A percentile compares a stretch with the other conserved stretches of the same genome.
These are phyloP conservation scores for Chlorella sp. DNA, from an alignment of 139 green algal genomes.

Conservation along the genomic window DNA sequence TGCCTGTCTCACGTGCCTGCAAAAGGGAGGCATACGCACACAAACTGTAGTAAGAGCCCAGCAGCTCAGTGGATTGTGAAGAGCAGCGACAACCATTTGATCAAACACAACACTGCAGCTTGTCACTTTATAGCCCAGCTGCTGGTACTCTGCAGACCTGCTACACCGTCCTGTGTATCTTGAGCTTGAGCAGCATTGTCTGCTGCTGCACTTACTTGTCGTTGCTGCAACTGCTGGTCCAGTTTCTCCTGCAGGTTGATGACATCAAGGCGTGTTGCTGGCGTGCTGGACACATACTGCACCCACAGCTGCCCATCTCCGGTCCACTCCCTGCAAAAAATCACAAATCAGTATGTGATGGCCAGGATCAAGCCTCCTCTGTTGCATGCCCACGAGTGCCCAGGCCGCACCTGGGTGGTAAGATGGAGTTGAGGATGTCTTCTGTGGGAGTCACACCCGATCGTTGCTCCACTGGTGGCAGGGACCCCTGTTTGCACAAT, in stretches of 20 bases:
- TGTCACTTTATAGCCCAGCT: too few relatives aligned
- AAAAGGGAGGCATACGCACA: too few relatives aligned
- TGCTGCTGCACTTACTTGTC: slow-evolving; percentile 43
- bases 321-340: slow-evolving; percentile 62
- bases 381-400: too few relatives aligned
- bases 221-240: slow-evolving; percentile 79
- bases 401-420: slow-evolving; percentile 76
- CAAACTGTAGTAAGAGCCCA: too few relatives aligned
- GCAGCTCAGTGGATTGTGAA: too few relatives aligned
- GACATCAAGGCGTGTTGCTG: slow-evolving; percentile 76
- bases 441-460: slow-evolving; percentile 67
- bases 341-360: too few relatives aligned
- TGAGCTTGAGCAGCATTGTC: too few relatives aligned
- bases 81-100: too few relatives aligned
- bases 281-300: slow-evolving; percentile 78
- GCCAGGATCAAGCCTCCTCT: too few relatives aligned
- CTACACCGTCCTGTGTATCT: too few relatives aligned
- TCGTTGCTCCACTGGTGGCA: slow-evolving; percentile 68
- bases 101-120: too few relatives aligned
- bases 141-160: too few relatives aligned
- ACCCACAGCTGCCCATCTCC: slow-evolving; percentile 84
- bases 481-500: slow-evolving; percentile 37
- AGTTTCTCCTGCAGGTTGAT: slow-evolving; percentile 84
- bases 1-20: slow-evolving; percentile 80
- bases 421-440: slow-evolving; percentile 84